Base-by-base conservation (phyloP, 2,329 filamentous ascomycete genomes). In the Chalaropsis thielavioides region DNA sequence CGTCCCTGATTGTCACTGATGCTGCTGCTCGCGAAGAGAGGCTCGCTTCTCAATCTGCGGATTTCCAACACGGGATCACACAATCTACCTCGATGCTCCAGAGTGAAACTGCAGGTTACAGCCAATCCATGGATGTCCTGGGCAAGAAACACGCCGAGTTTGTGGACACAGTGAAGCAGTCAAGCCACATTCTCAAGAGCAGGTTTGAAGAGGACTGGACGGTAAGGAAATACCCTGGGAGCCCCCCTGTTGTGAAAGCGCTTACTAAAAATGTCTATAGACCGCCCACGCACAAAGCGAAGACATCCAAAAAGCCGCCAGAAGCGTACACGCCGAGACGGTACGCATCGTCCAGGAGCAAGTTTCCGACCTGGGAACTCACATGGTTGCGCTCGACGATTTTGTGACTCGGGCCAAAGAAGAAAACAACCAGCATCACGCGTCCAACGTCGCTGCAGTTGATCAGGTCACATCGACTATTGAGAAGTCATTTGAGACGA, bases 311-410 rank as follows among this genome's bases (percentile, higher is more conserved):
- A 81, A 83, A 7, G 89, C 89, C 0, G 92, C 92, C 0, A 88
- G 89, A 70, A 89, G 89, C 1, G 91, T 97, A 0, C 92, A 99
- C 69, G 87, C 88, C 41, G 89, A 95, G 75, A 96, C 92, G 0
- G 84, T 96, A 38, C 86, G 87, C 6, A 92, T 95, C 66, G 92
- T 97, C 13, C 89, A 92, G 71, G 86, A 88, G 66, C 94, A 99
- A 75, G 89, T 95, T 76, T 81, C 83, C 65, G 89, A 95, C 69
- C 87, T 99, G 72, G 87, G 89, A 67, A 82, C 80, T n/a, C 90
- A 97, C 74, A 92, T 99, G 83, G 83, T 86, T 65, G 89, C 90
- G 0, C 81, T 99, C 7, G 92, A 97, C 71, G 89, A 92, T 69
- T 96, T 96, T 70, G 90, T 97, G 46, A 82, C 86, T 40, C 85